Evolutionary conservation across 768 basidiomycete genomes (phyloP).

Genomic region (Xerocomellus chrysenteron): DNA sequence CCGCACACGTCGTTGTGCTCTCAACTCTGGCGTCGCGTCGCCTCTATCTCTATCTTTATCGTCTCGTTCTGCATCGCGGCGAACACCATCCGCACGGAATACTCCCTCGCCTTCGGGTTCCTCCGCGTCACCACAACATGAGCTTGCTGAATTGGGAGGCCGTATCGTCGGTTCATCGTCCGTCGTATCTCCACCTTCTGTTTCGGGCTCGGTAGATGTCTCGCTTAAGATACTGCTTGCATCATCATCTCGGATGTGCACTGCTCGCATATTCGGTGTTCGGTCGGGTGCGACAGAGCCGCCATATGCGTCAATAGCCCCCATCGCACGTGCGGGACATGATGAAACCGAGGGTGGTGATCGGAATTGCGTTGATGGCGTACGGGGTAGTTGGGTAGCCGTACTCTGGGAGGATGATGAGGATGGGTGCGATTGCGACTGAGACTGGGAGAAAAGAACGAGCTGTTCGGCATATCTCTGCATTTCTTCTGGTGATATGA

Average conservation of each 20-base stretch:
- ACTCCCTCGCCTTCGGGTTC: conserved; percentile 34
- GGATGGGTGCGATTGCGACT: conserved; percentile 36
- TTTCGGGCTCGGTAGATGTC: conserved; percentile 48
- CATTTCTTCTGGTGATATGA: conserved; percentile 88
- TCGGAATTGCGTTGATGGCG: conserved; percentile 21
- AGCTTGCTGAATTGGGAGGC: conserved; percentile 42
- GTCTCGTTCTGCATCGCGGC: conserved; percentile 16
- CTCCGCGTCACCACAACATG: conserved; percentile 39
- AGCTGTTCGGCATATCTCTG: conserved; percentile 93
- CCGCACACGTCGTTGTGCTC: conserved; percentile 28
- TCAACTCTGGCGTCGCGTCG: conserved; percentile 33
- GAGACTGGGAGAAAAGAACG: conserved; percentile 60
- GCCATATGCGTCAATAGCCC: conserved; percentile 53
- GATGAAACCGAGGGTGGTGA: conserved; percentile 18
- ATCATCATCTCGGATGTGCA: conserved; percentile 29
- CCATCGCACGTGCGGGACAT: conserved; percentile 49
- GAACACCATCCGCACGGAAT: conserved; percentile 19
- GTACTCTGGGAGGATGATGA: conserved; percentile 26
- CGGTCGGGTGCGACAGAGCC: conserved; percentile 38
- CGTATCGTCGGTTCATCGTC: conserved; percentile 86
- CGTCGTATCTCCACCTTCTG: conserved; percentile 58
- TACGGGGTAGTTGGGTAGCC: conserved; percentile 17
- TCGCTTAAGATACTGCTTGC: conserved; percentile 37
- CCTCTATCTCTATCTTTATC: conserved; percentile 30
- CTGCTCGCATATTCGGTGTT: conserved; percentile 26